These are phyloP conservation scores for Coprinellus micaceus DNA, from an alignment of 768 basidiomycete species.

Conservation along the genomic window DNA sequence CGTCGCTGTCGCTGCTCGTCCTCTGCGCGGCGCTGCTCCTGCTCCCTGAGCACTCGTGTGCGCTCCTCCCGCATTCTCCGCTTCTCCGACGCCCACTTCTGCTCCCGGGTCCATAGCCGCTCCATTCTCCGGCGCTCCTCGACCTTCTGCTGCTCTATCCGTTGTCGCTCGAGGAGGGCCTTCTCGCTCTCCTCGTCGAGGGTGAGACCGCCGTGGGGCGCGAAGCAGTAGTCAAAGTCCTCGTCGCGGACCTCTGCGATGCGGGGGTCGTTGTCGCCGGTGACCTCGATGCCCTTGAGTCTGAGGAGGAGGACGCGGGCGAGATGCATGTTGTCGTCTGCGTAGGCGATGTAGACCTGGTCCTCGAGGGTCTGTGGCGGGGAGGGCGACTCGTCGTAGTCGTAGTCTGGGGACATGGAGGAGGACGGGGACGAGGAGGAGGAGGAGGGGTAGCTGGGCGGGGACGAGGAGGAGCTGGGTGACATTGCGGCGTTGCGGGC, in stretches of 20 bases:
- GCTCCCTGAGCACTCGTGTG: conserved; percentile 27
- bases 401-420: conserved; percentile 37
- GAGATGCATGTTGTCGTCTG: conserved; percentile 61
- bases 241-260: conserved; percentile 57
- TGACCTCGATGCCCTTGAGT: conserved; percentile 60
- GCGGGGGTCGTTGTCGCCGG: conserved; percentile 56
- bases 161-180: conserved; percentile 31
- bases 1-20: conserved; percentile 24
- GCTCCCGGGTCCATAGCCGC: conserved; percentile 42
- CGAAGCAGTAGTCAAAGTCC: conserved; percentile 46
- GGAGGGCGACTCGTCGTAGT: conserved; percentile 46
- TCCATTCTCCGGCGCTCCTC: conserved; percentile 36
- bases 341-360: conserved; percentile 65
- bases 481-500: conserved; percentile 35
- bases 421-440: conserved; percentile 27
- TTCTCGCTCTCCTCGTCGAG: conserved; percentile 41
- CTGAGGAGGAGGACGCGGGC: conserved; percentile 62
- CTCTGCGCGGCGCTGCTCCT: conserved; percentile 26
- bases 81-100: conserved; percentile 48
- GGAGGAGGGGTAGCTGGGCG: conserved; percentile 12
- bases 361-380: conserved; percentile 52
- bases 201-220: conserved; percentile 38
- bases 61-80: conserved; percentile 38
- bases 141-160: conserved; percentile 34
- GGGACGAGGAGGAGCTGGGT: conserved; percentile 7